Conservation (phyloP, 129 eudicot species). For the Pseudognaphalium luteoalbum region DNA sequence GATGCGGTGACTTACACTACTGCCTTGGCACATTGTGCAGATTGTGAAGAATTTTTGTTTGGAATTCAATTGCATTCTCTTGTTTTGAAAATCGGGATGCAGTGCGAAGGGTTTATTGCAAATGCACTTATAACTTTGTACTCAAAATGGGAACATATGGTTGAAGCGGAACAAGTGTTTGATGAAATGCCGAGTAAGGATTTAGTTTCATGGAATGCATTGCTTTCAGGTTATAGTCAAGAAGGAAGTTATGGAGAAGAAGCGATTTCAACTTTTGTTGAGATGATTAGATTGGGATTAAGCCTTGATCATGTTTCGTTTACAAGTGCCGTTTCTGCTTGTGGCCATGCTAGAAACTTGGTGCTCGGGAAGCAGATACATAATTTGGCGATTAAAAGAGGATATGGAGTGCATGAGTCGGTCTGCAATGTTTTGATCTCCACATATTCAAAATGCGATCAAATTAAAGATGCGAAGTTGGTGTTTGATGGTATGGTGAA, state of each 20-base stretch:
- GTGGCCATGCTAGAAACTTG: constrained; percentile 69
- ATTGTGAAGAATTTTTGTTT: constrained; percentile 54
- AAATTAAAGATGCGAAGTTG: constrained; percentile 51
- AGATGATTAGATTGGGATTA: constrained; percentile 60
- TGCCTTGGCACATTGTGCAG: constrained; percentile 61
- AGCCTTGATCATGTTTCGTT: constrained; percentile 78
- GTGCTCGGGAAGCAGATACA: constrained; percentile 72
- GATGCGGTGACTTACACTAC: constrained; percentile 76
- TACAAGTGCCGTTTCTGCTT: constrained; percentile 68
- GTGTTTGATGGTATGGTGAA: constrained; percentile 61
- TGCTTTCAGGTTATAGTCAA: constrained; percentile 83
- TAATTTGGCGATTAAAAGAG: constrained; percentile 51
- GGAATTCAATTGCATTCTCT: constrained; percentile 72
- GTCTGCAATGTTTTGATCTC: constrained; percentile 81
- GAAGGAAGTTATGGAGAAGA: constrained; percentile 59
- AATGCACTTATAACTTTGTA: constrained; percentile 78
- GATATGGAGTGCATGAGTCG: constrained; percentile 53
- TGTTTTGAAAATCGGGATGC: constrained; percentile 54
- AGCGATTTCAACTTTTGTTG: constrained; percentile 53
- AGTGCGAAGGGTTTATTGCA: constrained; percentile 59
- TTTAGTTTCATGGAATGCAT: constrained; percentile 85
- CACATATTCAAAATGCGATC: constrained; percentile 63
- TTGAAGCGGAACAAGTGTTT: constrained; percentile 67
- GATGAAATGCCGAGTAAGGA: constrained; percentile 64
- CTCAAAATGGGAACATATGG: constrained; percentile 54